These are phyloP conservation scores for Arabidopsis thaliana DNA, from an alignment of 345 rosid species.

Conservation along the genomic window DNA sequence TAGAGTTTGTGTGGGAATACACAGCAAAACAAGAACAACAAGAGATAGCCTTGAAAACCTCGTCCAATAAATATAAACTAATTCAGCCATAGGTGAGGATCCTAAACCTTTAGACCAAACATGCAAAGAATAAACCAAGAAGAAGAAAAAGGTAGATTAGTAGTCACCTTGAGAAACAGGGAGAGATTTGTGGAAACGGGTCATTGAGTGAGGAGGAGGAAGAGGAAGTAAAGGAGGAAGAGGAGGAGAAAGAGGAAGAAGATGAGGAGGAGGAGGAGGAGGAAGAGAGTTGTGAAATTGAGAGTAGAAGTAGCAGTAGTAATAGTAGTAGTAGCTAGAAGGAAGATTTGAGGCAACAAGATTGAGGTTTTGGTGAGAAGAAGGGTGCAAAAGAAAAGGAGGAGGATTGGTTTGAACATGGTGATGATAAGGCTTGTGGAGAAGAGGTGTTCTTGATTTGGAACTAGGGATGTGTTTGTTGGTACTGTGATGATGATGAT, in stretches of 20 bases:
- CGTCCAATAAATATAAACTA: conserved; percentile 19
- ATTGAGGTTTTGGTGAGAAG: conserved; percentile 32
- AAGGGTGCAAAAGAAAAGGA: conserved; percentile 33
- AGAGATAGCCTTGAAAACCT: conserved; percentile 42
- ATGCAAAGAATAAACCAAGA: conserved; percentile 51
- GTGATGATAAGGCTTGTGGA: conserved; percentile 46
- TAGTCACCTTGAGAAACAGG: conserved; percentile 47
- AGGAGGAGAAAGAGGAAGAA: conserved; percentile 59
- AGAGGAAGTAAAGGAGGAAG: conserved; percentile 52
- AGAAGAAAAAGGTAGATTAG: not conserved
- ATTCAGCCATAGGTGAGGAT: conserved; percentile 22
- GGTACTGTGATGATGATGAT: conserved; percentile 16
- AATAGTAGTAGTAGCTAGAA: conserved; percentile 47
- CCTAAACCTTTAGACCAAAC: conserved; percentile 28
- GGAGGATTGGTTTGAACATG: conserved; percentile 51
- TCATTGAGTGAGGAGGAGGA: conserved; percentile 63
- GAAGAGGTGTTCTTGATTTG: conserved; percentile 52
- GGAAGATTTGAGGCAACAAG: not conserved
- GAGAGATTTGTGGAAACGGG: conserved; percentile 62
- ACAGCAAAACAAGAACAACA: conserved; percentile 30
- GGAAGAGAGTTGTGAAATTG: conserved; percentile 61
- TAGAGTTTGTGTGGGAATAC: conserved; percentile 26
- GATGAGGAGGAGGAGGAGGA: conserved; percentile 68
- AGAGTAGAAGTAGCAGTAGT: conserved; percentile 59
- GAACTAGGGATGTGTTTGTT: conserved; percentile 38